Evolutionary conservation across 345 rosid species (phyloP).

Genomic region (Camelina neglecta): DNA sequence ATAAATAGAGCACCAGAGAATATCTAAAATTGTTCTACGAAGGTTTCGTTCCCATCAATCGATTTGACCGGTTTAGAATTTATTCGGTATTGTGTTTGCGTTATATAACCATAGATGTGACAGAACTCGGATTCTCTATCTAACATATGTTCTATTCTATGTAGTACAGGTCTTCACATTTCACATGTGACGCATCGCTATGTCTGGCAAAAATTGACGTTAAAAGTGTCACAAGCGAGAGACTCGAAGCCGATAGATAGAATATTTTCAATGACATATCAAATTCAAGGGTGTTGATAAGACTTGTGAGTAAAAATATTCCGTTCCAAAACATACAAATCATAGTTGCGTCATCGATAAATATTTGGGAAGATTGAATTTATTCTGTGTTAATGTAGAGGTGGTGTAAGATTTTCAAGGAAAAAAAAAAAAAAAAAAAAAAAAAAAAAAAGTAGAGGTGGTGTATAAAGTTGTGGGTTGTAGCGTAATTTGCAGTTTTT

Average conservation of each 20-base stretch:
- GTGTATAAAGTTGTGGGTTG: too few relatives aligned
- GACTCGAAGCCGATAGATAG: constrained; percentile 19
- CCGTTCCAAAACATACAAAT: too few relatives aligned
- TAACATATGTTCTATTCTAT: neutral
- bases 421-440: too few relatives aligned
- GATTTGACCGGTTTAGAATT: neutral
- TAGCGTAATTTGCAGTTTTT: too few relatives aligned
- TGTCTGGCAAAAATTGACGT: neutral
- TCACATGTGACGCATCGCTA: constrained; percentile 2
- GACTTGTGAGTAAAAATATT: too few relatives aligned
- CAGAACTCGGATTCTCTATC: constrained; percentile 16
- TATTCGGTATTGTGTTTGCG: neutral
- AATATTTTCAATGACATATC: neutral
- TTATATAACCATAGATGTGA: constrained; percentile 13
- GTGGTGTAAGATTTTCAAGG: too few relatives aligned
- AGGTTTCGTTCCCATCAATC: constrained; percentile 4
- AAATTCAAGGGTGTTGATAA: neutral
- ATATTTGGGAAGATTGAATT: too few relatives aligned
- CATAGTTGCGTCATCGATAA: too few relatives aligned
- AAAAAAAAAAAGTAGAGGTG: too few relatives aligned
- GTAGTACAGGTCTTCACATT: neutral
- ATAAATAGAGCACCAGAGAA: too few relatives aligned
- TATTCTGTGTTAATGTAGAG: too few relatives aligned
- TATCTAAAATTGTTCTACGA: neutral
- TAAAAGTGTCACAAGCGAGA: neutral